phyloP scores from a whole-genome alignment of 2,329 filamentous ascomycete genomes.

The Coniosporium tulheliwenetii region DNA sequence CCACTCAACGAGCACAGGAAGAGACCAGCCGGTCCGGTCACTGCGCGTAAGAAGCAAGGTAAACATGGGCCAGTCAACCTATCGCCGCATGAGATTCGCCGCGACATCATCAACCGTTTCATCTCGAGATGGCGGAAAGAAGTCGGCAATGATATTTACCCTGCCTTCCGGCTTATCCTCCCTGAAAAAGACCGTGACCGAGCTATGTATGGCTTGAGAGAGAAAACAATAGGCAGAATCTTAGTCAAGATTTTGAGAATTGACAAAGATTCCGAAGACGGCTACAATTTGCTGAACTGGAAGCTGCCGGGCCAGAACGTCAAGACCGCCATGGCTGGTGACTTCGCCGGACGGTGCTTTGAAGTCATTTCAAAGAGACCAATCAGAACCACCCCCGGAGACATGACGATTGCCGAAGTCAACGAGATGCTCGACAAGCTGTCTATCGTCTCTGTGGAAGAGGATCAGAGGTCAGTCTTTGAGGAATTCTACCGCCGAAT shows the following conservation, averaged over 20 bases:
- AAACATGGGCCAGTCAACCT: slow-evolving; percentile 42
- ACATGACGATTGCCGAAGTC: slow-evolving; percentile 78
- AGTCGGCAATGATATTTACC: slow-evolving; percentile 85
- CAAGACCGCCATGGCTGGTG: slow-evolving; percentile 56
- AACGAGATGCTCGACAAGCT: slow-evolving; percentile 73
- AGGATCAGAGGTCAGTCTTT: slow-evolving; percentile 70
- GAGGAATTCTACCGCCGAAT: slow-evolving; percentile 74
- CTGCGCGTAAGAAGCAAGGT: slow-evolving; percentile 41
- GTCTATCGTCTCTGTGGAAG: slow-evolving; percentile 59
- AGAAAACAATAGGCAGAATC: slow-evolving; percentile 76
- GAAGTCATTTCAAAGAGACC: slow-evolving; percentile 75
- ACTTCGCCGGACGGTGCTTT: slow-evolving; percentile 81
- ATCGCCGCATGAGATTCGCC: slow-evolving; percentile 61
- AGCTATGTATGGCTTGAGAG: slow-evolving; percentile 86
- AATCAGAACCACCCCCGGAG: slow-evolving; percentile 55
- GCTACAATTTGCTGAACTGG: slow-evolving; percentile 75
- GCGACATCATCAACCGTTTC: slow-evolving; percentile 72
- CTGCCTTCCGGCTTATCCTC: slow-evolving; percentile 77
- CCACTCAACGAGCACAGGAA: slow-evolving; percentile 67
- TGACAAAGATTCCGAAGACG: slow-evolving; percentile 79
- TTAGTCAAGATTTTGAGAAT: slow-evolving; percentile 90
- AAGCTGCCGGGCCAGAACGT: slow-evolving; percentile 63
- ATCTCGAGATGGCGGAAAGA: slow-evolving; percentile 75
- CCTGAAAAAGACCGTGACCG: slow-evolving; percentile 87
- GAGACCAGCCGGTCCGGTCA: slow-evolving; percentile 39